These are phyloP conservation scores for Polychaeton citri DNA, from an alignment of 2,329 filamentous ascomycete species.

Conservation along the genomic window DNA sequence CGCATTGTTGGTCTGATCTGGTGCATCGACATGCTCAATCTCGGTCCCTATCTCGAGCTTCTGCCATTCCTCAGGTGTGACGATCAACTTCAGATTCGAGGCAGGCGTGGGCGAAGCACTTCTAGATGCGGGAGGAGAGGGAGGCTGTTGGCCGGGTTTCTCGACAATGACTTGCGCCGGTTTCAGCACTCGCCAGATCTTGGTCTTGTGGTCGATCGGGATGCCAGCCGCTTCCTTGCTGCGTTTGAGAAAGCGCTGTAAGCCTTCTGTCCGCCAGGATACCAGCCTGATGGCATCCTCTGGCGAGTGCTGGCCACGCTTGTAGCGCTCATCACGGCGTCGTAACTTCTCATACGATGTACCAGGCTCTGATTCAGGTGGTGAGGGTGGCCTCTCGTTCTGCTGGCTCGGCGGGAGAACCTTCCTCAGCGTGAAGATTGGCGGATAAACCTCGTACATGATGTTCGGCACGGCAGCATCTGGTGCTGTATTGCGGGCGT, in stretches of 20 bases:
- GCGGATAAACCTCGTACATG: constrained; percentile 71
- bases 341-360: constrained; percentile 5
- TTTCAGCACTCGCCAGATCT: constrained; percentile 55
- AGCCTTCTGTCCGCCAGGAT: constrained; percentile 56
- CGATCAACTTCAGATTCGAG: constrained; percentile 38
- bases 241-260: constrained; percentile 61
- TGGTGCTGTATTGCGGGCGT: constrained; percentile 61
- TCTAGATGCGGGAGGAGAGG: constrained; percentile 33
- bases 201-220: constrained; percentile 57
- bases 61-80: constrained; percentile 51
- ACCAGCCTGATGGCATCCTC: constrained; percentile 53
- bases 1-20: constrained; percentile 57
- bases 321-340: constrained; percentile 7
- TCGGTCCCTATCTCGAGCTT: constrained; percentile 49
- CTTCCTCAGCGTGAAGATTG: constrained; percentile 72
- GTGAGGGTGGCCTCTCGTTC: constrained; percentile 3
- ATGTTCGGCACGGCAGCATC: constrained; percentile 49
- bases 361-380: not conserved
- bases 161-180: constrained; percentile 20
- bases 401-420: constrained; percentile 48
- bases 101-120: constrained; percentile 30
- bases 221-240: constrained; percentile 59
- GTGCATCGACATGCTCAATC: constrained; percentile 48
- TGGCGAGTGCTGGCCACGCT: constrained; percentile 11
- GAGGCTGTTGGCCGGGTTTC: constrained; percentile 9